phyloP scores from a whole-genome alignment of 2,329 filamentous ascomycete species.

The Neopestalotiopsis rosae region DNA sequence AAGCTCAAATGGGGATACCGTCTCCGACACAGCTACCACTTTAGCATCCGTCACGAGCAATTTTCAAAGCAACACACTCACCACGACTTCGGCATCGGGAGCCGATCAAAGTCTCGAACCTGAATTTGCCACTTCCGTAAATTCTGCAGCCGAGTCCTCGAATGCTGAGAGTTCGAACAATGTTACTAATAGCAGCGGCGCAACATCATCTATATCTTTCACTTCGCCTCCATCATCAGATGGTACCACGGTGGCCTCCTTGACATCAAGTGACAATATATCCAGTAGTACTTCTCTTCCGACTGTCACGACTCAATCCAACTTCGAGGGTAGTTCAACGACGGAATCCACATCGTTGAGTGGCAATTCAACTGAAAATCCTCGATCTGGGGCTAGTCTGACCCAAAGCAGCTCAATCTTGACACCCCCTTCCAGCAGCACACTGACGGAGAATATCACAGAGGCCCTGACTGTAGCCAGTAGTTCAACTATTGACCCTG shows the following conservation, averaged over 20 bases:
- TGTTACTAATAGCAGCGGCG: too few species aligned
- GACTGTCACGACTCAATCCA: background rate
- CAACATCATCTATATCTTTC: too few species aligned
- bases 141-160: too few species aligned
- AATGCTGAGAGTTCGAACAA: too few species aligned
- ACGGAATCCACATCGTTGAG: background rate
- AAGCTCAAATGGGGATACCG: too few species aligned
- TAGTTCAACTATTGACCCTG: background rate
- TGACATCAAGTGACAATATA: background rate
- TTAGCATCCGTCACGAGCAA: background rate
- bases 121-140: background rate
- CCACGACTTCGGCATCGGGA: too few species aligned
- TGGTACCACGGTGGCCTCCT: background rate
- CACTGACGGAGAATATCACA: background rate
- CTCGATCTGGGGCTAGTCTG: background rate
- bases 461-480: background rate
- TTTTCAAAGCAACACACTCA: background rate
- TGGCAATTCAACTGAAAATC: background rate
- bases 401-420: background rate
- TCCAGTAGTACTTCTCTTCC: background rate
- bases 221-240: too few species aligned
- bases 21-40: too few species aligned
- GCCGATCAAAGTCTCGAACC: background rate
- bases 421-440: background rate
- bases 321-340: background rate